These are phyloP conservation scores for Sugiyamaella lignohabitans DNA, from an alignment of 805 yeast species.

Conservation along the genomic window DNA sequence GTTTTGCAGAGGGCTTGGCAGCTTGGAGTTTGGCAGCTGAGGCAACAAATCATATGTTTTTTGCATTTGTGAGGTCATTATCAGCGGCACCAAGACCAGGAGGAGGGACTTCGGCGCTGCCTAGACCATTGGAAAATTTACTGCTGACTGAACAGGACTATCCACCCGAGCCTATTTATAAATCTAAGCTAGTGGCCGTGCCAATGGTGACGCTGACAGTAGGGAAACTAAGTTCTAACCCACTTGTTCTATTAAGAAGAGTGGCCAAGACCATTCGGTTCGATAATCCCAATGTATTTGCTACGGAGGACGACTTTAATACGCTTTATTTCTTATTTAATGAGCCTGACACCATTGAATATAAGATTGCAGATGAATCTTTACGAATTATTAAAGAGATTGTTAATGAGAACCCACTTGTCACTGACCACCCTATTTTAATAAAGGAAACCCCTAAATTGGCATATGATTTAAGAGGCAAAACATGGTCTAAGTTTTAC, in stretches of 20 bases:
- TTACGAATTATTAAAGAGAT: constrained; percentile 44
- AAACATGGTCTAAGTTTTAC: constrained; percentile 27
- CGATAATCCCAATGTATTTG: constrained; percentile 61
- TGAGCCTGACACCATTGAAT: constrained; percentile 44
- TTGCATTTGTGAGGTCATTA: constrained; percentile 73
- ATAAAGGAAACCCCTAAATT: constrained; percentile 21
- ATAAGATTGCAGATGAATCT: constrained; percentile 66
- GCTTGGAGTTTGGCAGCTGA: constrained; percentile 78
- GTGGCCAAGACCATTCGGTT: constrained; percentile 57
- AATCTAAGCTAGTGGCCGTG: constrained; percentile 44
- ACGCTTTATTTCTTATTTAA: constrained; percentile 64
- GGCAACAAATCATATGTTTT: constrained; percentile 74
- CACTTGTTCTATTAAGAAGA: constrained; percentile 54
- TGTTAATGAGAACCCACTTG: constrained; percentile 26
- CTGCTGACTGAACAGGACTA: constrained; percentile 43
- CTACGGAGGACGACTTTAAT: constrained; percentile 72
- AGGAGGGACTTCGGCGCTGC: constrained; percentile 33
- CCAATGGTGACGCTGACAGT: constrained; percentile 59
- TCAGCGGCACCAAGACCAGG: constrained; percentile 53
- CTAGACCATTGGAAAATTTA: constrained; percentile 58
- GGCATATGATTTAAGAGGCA: constrained; percentile 22
- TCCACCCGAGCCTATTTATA: constrained; percentile 53
- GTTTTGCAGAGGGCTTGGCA: constrained; percentile 63
- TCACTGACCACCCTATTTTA: constrained; percentile 20
- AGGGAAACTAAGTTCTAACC: constrained; percentile 38